Percentiles rank a stretch among this genome's conserved stretches.
Conservation (phyloP, 129 eudicot species). For the Dittrichia graveolens region DNA sequence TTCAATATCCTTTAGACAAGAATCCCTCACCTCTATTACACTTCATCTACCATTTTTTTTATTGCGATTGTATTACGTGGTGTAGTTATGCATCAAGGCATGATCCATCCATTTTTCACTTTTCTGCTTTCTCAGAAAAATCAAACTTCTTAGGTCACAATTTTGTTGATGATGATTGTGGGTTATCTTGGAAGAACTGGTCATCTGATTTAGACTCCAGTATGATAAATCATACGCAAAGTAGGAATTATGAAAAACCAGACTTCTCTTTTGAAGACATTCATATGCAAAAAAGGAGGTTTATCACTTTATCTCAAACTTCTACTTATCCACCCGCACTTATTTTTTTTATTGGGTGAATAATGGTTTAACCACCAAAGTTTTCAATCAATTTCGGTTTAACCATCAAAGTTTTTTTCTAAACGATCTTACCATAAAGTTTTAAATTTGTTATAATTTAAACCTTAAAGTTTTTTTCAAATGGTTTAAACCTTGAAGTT, state of each 20-base stretch:
- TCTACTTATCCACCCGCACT: slow-evolving; percentile 2
- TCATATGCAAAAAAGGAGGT: slow-evolving; percentile 44
- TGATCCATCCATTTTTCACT: slow-evolving; percentile 23
- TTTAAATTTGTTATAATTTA: too few relatives aligned
- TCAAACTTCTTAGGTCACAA: slow-evolving; percentile 46
- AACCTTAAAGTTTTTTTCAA: too few relatives aligned
- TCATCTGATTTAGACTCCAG: slow-evolving; percentile 36
- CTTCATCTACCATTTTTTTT: background rate
- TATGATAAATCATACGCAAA: slow-evolving; percentile 38
- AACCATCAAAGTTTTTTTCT: too few relatives aligned
- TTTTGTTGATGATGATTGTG: slow-evolving; percentile 43
- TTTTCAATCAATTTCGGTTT: too few relatives aligned
- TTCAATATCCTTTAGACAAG: background rate
- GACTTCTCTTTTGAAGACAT: slow-evolving; percentile 42
- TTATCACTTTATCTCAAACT: background rate
- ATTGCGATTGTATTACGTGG: background rate
- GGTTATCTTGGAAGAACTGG: slow-evolving; percentile 44
- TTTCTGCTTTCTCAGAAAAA: slow-evolving; percentile 35
- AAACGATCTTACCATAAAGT: too few relatives aligned
- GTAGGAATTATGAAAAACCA: slow-evolving; percentile 40
- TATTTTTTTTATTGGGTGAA: too few relatives aligned
- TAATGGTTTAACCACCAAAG: too few relatives aligned
- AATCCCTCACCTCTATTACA: background rate
- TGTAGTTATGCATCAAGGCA: slow-evolving; percentile 17
- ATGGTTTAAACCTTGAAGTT: too few relatives aligned